Percentiles rank a stretch among this genome's conserved stretches.
Conservation (phyloP, 371 early-diverging fungal genomes). For the Gilbertella persicaria region DNA sequence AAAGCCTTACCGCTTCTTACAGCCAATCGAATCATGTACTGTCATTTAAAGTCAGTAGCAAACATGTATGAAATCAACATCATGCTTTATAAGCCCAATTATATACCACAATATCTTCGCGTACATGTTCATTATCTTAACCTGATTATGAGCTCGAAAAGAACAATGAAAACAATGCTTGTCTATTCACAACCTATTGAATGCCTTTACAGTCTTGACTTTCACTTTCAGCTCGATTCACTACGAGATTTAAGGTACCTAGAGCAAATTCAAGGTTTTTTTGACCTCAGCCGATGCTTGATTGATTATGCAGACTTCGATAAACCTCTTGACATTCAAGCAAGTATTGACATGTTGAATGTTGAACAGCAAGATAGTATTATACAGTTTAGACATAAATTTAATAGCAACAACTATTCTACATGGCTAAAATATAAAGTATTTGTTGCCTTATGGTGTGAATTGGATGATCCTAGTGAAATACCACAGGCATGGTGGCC, state of each 20-base stretch:
- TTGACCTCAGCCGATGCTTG: constrained; percentile 1
- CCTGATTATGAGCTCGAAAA: background rate
- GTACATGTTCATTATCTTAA: background rate
- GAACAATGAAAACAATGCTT: background rate
- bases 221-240: background rate
- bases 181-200: constrained; percentile 5
- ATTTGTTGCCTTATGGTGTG: constrained; percentile 5
- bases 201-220: constrained; percentile 1
- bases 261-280: background rate
- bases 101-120: constrained; percentile 5
- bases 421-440: background rate
- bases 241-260: constrained; percentile 1
- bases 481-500: constrained; percentile 6
- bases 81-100: constrained; percentile 3
- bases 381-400: background rate
- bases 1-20: background rate
- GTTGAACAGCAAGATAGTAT: background rate
- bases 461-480: background rate
- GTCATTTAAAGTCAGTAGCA: background rate
- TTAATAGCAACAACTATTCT: background rate
- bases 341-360: background rate
- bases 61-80: background rate
- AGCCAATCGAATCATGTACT: background rate
- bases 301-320: background rate
- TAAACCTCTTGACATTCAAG: background rate